Evolutionary conservation across 2,329 filamentous ascomycete species (phyloP).

Genomic region (Aspergillus unguis): DNA sequence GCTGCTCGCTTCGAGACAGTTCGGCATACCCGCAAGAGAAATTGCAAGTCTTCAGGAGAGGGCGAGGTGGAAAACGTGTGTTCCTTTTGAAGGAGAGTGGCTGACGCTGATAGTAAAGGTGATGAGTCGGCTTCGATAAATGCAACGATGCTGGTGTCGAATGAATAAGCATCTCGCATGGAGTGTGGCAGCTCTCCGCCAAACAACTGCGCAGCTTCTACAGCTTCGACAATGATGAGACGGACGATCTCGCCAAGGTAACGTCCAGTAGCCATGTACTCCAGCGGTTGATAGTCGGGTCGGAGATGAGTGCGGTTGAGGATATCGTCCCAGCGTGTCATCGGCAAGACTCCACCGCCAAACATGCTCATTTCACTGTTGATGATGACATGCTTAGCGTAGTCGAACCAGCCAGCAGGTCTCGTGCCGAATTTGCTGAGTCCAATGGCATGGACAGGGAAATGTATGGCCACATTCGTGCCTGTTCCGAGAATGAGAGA

Average conservation of each 20-base stretch:
- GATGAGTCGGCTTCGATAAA: conserved; percentile 52
- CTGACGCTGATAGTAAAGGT: conserved; percentile 35
- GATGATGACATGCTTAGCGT: conserved; percentile 60
- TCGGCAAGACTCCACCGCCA: conserved; percentile 54
- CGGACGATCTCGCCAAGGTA: conserved; percentile 64
- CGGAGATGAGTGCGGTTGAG: conserved; percentile 56
- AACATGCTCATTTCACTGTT: conserved; percentile 68
- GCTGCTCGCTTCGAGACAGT: conserved; percentile 58
- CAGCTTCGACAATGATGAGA: conserved; percentile 59
- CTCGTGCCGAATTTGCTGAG: conserved; percentile 55
- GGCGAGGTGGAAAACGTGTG: conserved; percentile 49
- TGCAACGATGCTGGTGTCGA: conserved; percentile 59
- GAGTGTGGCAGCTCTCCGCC: conserved; percentile 55
- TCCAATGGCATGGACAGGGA: conserved; percentile 55
- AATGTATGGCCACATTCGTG: conserved; percentile 62
- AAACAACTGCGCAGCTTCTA: conserved; percentile 55
- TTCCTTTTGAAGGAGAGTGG: conserved; percentile 49
- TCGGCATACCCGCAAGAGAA: conserved; percentile 52
- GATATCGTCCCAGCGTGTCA: conserved; percentile 60
- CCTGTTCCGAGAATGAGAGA: conserved; percentile 64
- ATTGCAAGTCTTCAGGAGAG: conserved; percentile 50
- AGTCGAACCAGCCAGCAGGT: conserved; percentile 53
- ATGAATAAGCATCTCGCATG: conserved; percentile 54
- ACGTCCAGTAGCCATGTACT: conserved; percentile 62
- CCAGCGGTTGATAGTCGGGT: conserved; percentile 63